Conservation (phyloP, 1,284 basidiomycete genomes). For the Microbotryum silenes-acaulis region DNA sequence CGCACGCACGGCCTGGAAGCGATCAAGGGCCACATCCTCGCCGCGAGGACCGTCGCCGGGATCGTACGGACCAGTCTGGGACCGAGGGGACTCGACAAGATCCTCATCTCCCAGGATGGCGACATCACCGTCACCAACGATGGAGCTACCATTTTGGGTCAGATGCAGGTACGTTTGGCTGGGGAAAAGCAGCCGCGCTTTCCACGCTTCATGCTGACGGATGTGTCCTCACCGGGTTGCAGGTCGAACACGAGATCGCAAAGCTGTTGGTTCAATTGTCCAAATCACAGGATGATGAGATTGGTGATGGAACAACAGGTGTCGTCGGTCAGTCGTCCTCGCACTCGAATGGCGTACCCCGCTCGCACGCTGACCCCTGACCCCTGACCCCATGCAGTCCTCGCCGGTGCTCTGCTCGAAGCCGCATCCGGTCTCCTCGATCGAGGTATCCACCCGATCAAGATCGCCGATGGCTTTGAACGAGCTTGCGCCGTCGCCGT, state of each 20-base stretch:
- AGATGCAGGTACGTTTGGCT: conserved; percentile 56
- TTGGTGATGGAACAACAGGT: conserved; percentile 97
- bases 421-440: conserved; percentile 79
- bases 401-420: conserved; percentile 90
- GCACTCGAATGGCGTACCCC: not conserved
- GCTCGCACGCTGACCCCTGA: not conserved
- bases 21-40: conserved; percentile 96
- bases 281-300: conserved; percentile 98
- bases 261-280: conserved; percentile 94
- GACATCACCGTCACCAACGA: conserved; percentile 99
- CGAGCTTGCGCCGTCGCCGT: conserved; percentile 84
- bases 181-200: not conserved
- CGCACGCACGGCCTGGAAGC: conserved; percentile 89
- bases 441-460: conserved; percentile 93
- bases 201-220: not conserved
- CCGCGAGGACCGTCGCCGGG: conserved; percentile 84
- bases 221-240: conserved; percentile 21
- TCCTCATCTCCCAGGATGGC: conserved; percentile 78
- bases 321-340: conserved; percentile 71
- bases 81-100: conserved; percentile 96
- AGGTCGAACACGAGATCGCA: conserved; percentile 97
- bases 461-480: conserved; percentile 97
- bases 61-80: conserved; percentile 93
- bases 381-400: conserved; percentile 51
- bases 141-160: conserved; percentile 87